Conservation (phyloP, 495 filamentous ascomycete genomes). For the Annulohypoxylon nitens region DNA sequence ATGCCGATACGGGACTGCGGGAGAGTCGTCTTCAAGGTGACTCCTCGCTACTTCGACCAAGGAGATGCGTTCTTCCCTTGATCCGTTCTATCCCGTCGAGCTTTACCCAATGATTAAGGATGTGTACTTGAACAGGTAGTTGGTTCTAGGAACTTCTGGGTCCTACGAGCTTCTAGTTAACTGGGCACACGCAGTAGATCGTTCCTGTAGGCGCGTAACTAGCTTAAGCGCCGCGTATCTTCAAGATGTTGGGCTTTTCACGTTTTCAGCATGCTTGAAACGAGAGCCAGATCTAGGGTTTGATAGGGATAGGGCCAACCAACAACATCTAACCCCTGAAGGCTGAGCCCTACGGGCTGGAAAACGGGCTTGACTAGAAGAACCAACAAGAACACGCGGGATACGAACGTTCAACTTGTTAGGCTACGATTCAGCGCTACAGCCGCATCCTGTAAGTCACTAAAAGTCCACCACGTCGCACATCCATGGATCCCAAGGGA, state of each 20-base stretch:
- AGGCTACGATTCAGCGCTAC: slow-evolving; percentile 14
- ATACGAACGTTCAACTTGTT: slow-evolving; percentile 17
- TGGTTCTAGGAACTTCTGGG: neutral
- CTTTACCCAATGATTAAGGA: slow-evolving; percentile 15
- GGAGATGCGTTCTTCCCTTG: neutral
- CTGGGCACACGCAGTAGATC: slow-evolving; percentile 30
- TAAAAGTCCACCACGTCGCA: slow-evolving; percentile 13
- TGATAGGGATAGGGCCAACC: slow-evolving; percentile 21
- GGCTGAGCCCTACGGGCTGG: slow-evolving; percentile 19
- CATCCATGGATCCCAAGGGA: neutral
- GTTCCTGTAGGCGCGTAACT: slow-evolving; percentile 19
- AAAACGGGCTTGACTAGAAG: neutral
- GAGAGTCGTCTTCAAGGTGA: slow-evolving; percentile 13
- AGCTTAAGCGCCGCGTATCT: slow-evolving; percentile 30
- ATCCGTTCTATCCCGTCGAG: neutral
- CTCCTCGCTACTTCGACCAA: slow-evolving; percentile 19
- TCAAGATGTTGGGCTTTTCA: slow-evolving; percentile 4
- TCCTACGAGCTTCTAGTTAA: neutral
- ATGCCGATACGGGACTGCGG: slow-evolving; percentile 4
- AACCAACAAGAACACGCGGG: slow-evolving; percentile 26
- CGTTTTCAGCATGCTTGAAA: neutral
- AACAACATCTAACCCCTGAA: slow-evolving; percentile 15
- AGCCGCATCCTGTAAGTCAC: slow-evolving; percentile 12
- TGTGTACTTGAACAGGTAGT: neutral
- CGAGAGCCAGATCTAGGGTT: slow-evolving; percentile 8